Percentiles rank a stretch among this genome's conserved stretches.
phyloP scores from a whole-genome alignment of 2,329 filamentous ascomycete species.

The Nemania sp. region DNA sequence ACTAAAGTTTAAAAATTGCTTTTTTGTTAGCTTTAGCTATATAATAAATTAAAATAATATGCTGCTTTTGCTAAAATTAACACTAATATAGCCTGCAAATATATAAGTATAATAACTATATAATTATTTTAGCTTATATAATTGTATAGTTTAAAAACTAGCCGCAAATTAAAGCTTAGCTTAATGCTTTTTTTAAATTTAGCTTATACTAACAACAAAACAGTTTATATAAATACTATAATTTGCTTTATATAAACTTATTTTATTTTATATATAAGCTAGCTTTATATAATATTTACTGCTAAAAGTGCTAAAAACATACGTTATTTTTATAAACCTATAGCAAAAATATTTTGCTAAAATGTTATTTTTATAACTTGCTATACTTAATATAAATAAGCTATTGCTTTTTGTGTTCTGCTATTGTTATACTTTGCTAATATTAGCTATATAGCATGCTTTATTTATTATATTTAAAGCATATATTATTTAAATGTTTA shows the following conservation, averaged over 20 bases:
- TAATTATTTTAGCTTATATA: not conserved
- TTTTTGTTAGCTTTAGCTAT: not conserved
- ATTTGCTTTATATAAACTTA: not conserved
- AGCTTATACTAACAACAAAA: not conserved
- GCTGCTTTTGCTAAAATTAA: not conserved
- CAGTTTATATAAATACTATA: not conserved
- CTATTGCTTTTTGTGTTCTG: not conserved
- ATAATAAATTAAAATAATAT: not conserved
- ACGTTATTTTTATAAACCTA: not conserved
- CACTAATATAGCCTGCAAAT: not conserved
- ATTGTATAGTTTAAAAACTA: not conserved
- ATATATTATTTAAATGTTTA: not conserved
- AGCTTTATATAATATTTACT: not conserved
- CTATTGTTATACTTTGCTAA: not conserved
- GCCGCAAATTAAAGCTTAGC: not conserved
- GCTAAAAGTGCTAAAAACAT: not conserved
- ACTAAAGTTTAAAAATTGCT: not conserved
- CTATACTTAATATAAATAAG: not conserved
- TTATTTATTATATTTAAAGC: not conserved
- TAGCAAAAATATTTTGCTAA: not conserved
- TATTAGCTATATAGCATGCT: not conserved
- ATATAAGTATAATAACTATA: not conserved
- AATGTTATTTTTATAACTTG: not conserved
- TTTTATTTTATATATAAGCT: not conserved
- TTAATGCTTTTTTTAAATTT: not conserved